Conservation (phyloP, 2,329 filamentous ascomycete genomes). For the Fusarium anguioides region DNA sequence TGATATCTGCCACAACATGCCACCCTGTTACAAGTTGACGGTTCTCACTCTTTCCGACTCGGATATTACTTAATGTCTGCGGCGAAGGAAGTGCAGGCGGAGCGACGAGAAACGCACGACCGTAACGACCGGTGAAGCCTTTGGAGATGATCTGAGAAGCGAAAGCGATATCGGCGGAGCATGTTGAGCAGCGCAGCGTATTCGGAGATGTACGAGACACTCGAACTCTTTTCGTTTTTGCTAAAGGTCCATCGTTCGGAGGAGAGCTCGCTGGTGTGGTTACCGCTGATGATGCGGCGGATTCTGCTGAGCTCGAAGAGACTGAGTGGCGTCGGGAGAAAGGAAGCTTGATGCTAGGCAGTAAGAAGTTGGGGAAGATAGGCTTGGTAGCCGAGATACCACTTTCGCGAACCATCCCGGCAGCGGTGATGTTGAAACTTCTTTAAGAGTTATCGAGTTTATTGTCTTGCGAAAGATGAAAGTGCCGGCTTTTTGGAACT, state of each 20-base stretch:
- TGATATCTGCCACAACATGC: constrained; percentile 73
- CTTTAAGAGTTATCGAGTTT: constrained; percentile 7
- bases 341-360: constrained; percentile 63
- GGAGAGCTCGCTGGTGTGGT: constrained; percentile 48
- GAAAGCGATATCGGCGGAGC: constrained; percentile 71
- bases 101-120: constrained; percentile 71
- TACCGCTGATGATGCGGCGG: constrained; percentile 43
- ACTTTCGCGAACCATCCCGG: constrained; percentile 50
- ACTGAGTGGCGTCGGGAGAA: constrained; percentile 57
- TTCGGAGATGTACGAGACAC: constrained; percentile 61
- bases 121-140: constrained; percentile 73
- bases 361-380: constrained; percentile 63
- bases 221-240: constrained; percentile 30
- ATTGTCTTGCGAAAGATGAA: constrained; percentile 4
- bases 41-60: constrained; percentile 64
- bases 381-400: constrained; percentile 57
- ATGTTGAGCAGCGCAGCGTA: constrained; percentile 68
- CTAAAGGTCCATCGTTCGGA: constrained; percentile 28
- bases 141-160: constrained; percentile 71
- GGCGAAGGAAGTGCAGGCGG: constrained; percentile 46
- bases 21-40: constrained; percentile 70
- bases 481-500: constrained; percentile 26
- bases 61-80: constrained; percentile 63
- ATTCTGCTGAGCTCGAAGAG: constrained; percentile 49
- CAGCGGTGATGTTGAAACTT: constrained; percentile 1